Base-by-base conservation (phyloP, 352 stramenopile species). In the Hyphochytrium catenoides region DNA sequence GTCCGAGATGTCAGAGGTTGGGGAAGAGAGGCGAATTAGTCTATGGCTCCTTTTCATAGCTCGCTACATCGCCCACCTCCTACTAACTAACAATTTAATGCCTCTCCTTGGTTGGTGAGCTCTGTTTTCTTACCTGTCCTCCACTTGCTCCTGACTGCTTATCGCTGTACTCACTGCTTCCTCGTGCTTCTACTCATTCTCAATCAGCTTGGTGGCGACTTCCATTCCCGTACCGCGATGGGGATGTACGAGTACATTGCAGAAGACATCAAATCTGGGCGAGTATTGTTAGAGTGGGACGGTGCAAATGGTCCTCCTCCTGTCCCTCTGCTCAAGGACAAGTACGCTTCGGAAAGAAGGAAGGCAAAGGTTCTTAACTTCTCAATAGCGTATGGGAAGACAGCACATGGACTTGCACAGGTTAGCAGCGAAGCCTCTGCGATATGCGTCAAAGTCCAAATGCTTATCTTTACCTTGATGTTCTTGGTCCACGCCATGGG, bases 311-410 rank as follows among this genome's bases (percentile, higher is more conserved):
- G 83, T 16, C 57, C 75, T 27, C 71, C 82, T 7, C 62, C 72
- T 4, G 90, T 83, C 32, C 91, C 90, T 8, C 52, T 98, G 38
- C 59, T 98, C 14, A 99, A 99, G 53, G 89, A 98, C 55, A 72
- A 91, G 47, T 99, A 87, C 52, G 84, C 70, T 14, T 83, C 82
- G 4, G 91, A 99, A 57, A 72, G 91, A 30, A 72, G 94, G 31
- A 94, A 96, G 39, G 90, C 91, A 8, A 98, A 99, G 49, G 95
- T 95, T 14, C 62, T 99, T 14, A 99, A 99, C 51, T 99, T 98
- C 46, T 96, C 82, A 9, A 98, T 99, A 45, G 91, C 93, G 4
- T 99, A 98, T 51, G 93, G 93, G 16, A 99, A 99, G 56, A 98
- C 92, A 12, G 79, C 88, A 1, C 87, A 90, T 46, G 91, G 91